These are phyloP conservation scores for Galeopsis tetrahit DNA, from an alignment of 257 asterid species.

Conservation along the genomic window DNA sequence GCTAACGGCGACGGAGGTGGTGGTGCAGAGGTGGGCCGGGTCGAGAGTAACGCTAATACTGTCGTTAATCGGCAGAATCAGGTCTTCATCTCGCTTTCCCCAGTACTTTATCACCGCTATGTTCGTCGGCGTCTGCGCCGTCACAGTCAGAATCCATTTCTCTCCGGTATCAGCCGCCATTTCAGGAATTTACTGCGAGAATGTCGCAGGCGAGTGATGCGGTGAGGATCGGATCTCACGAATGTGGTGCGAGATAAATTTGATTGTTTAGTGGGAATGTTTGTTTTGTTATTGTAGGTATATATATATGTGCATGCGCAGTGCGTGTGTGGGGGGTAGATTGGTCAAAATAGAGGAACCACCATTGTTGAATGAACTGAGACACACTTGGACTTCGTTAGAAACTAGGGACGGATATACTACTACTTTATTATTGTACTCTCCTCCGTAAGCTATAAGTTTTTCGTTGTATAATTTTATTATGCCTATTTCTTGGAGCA, in stretches of 20 bases:
- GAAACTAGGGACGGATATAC: conserved; percentile 23
- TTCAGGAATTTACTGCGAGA: conserved; percentile 10
- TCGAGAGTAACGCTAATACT: conserved; percentile 98
- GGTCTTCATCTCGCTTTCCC: conserved; percentile 89
- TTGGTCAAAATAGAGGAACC: conserved; percentile 37
- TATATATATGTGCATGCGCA: conserved; percentile 25
- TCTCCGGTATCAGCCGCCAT: conserved; percentile 55
- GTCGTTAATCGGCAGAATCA: conserved; percentile 86
- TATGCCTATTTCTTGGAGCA: no score
- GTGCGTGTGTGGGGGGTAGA: conserved; percentile 33
- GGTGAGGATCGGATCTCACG: conserved; percentile 39
- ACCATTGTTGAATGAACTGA: conserved; percentile 40
- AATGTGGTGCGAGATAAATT: conserved; percentile 17
- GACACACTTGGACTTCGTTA: conserved; percentile 36
- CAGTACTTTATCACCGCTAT: conserved; percentile 97
- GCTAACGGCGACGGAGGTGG: conserved; percentile 98
- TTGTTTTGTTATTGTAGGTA: background rate
- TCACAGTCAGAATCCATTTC: conserved; percentile 73
- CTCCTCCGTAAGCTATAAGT: no score
- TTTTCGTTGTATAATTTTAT: no score
- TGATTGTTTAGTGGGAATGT: conserved; percentile 18
- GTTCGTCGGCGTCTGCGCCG: conserved; percentile 96
- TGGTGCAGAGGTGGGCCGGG: conserved; percentile 95
- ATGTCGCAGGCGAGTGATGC: background rate
- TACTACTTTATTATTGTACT: no score